Evolutionary conservation across 108 stramenopile genomes (phyloP).

Genomic region (Pseudonitzschia pungens): DNA sequence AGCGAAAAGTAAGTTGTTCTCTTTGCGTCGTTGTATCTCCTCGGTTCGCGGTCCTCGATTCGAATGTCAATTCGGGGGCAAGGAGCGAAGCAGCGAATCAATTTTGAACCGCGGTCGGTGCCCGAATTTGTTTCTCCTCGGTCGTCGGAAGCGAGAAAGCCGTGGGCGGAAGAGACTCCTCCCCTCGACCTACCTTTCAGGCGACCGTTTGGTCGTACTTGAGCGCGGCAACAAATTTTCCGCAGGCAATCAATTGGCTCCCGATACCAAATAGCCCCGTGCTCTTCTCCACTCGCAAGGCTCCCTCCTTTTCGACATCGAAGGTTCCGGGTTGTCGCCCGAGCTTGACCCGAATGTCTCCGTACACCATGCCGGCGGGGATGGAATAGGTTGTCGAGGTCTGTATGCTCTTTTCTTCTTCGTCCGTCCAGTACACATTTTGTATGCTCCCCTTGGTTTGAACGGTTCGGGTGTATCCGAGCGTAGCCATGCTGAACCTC

Average conservation of each 20-base stretch:
- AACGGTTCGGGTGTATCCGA: conserved; percentile 78
- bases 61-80: too few species aligned
- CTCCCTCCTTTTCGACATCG: conserved; percentile 47
- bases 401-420: conserved; percentile 48
- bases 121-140: too few species aligned
- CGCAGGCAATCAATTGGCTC: conserved; percentile 65
- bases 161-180: too few species aligned
- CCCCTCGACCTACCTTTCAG: not conserved
- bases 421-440: conserved; percentile 71
- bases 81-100: too few species aligned
- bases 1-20: too few species aligned
- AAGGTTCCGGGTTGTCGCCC: conserved; percentile 50
- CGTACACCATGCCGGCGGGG: conserved; percentile 73
- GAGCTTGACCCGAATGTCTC: conserved; percentile 51
- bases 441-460: conserved; percentile 80
- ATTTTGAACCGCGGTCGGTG: too few species aligned
- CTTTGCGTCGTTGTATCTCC: too few species aligned
- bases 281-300: conserved; percentile 69
- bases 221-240: conserved; percentile 47
- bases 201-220: not conserved
- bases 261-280: conserved; percentile 69
- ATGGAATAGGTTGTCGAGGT: conserved; percentile 74
- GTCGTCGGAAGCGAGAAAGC: too few species aligned
- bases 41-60: too few species aligned
- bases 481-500: conserved; percentile 62